Percentiles rank a stretch among this genome's conserved stretches.
phyloP scores from a whole-genome alignment of 2,329 filamentous ascomycete genomes.

The Lachnellula occidentalis region DNA sequence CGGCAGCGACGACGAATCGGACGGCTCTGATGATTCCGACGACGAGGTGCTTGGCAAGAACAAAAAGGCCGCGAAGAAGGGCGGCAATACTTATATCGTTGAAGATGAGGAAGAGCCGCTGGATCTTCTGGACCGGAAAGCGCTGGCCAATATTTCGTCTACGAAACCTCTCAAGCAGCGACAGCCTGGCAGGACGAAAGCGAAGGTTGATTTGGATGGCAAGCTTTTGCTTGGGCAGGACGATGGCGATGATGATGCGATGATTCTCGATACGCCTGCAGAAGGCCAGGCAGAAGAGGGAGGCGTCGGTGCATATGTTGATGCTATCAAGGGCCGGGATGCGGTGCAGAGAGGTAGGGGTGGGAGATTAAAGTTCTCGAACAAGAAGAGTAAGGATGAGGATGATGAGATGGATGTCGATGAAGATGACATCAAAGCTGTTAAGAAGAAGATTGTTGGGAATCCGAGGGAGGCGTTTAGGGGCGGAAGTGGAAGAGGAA shows the following conservation, averaged over 20 bases:
- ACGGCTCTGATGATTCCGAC: slow-evolving; percentile 58
- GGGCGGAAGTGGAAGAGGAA: slow-evolving; percentile 25
- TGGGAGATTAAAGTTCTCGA: slow-evolving; percentile 67
- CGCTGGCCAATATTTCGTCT: slow-evolving; percentile 87
- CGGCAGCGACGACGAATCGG: slow-evolving; percentile 45
- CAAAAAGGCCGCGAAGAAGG: slow-evolving; percentile 49
- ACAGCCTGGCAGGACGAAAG: slow-evolving; percentile 46
- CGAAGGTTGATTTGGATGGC: slow-evolving; percentile 69
- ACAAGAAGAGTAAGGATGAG: slow-evolving; percentile 52
- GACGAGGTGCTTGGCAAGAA: slow-evolving; percentile 47
- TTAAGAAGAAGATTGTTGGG: slow-evolving; percentile 43
- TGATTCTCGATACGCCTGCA: slow-evolving; percentile 56
- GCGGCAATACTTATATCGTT: slow-evolving; percentile 75
- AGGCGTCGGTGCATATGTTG: slow-evolving; percentile 64
- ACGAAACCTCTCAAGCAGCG: slow-evolving; percentile 70
- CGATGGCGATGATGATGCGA: slow-evolving; percentile 48
- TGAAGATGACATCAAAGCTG: slow-evolving; percentile 42
- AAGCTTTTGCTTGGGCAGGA: slow-evolving; percentile 69
- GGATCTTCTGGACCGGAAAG: slow-evolving; percentile 83
- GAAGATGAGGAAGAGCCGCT: slow-evolving; percentile 94
- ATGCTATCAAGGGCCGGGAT: slow-evolving; percentile 63
- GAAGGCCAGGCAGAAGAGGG: slow-evolving; percentile 38
- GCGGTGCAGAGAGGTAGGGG: slow-evolving; percentile 58
- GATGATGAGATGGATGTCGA: slow-evolving; percentile 47
- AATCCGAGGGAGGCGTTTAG: slow-evolving; percentile 28